Evolutionary conservation across 495 filamentous ascomycete species (phyloP).

Genomic region (Trichodelitschia bisporula): DNA sequence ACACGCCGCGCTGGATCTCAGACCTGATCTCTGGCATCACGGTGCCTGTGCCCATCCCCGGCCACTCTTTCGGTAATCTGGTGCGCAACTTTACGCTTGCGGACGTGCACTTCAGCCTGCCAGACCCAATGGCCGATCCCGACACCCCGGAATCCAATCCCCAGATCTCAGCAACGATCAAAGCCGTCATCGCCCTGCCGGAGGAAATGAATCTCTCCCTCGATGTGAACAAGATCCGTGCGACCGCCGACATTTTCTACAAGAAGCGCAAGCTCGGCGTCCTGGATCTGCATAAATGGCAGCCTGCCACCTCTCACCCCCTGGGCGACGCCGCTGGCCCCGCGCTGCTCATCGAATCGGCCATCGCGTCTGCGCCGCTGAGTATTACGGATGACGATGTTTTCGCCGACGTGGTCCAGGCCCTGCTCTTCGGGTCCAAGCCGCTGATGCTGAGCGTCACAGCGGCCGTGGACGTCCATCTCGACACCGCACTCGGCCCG

Average conservation of each 20-base stretch:
- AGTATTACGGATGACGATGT: conserved; percentile 53
- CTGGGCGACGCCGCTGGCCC: conserved; percentile 17
- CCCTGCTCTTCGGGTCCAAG: conserved; percentile 44
- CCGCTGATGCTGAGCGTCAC: conserved; percentile 39
- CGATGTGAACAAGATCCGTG: conserved; percentile 46
- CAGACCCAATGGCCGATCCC: conserved; percentile 50
- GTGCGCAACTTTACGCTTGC: conserved; percentile 68
- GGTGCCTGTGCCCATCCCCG: conserved; percentile 63
- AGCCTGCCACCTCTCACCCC: conserved; percentile 44
- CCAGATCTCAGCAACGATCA: conserved; percentile 54
- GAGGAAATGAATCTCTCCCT: conserved; percentile 66
- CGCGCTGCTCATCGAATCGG: conserved; percentile 42
- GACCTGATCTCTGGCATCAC: conserved; percentile 61
- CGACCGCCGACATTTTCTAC: conserved; percentile 58
- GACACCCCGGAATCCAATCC: conserved; percentile 50
- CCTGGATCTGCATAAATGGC: conserved; percentile 59
- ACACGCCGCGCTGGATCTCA: conserved; percentile 56
- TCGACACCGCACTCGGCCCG: conserved; percentile 54
- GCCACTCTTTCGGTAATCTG: conserved; percentile 50
- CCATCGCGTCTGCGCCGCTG: conserved; percentile 52
- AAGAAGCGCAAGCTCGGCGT: conserved; percentile 46
- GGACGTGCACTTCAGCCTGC: conserved; percentile 63
- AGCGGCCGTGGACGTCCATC: conserved; percentile 62
- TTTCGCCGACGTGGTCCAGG: conserved; percentile 49
- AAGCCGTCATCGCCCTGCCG: conserved; percentile 51